A percentile compares a stretch with the other conserved stretches of the same genome.
phyloP scores from a whole-genome alignment of 495 filamentous ascomycete species.

The Mytilinidion resinicola region DNA sequence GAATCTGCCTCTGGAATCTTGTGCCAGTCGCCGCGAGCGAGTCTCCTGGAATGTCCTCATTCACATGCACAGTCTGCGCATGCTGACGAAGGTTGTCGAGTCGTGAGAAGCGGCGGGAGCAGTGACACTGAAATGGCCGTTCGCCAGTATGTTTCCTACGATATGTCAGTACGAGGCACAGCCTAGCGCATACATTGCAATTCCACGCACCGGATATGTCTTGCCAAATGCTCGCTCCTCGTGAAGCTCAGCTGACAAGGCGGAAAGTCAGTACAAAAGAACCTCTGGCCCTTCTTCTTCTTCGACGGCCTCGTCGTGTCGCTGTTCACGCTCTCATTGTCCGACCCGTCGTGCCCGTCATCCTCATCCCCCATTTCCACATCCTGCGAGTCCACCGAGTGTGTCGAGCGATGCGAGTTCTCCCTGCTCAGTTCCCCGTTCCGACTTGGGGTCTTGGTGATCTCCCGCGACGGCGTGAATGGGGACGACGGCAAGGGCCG shows the following conservation, averaged over 20 bases:
- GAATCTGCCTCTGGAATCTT: conserved; percentile 86
- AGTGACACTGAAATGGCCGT: conserved; percentile 95
- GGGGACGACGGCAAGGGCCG: conserved; percentile 55
- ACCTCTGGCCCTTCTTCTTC: conserved; percentile 95
- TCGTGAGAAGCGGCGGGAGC: conserved; percentile 88
- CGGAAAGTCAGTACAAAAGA: conserved; percentile 96
- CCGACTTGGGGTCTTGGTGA: conserved; percentile 32
- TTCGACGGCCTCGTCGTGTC: conserved; percentile 62
- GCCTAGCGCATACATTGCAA: background rate
- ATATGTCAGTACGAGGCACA: background rate
- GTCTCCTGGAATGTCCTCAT: conserved; percentile 91
- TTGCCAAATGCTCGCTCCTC: conserved; percentile 87
- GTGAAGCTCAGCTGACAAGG: conserved; percentile 94
- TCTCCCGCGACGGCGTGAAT: conserved; percentile 48
- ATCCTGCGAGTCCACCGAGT: conserved; percentile 66
- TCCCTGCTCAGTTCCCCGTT: conserved; percentile 44
- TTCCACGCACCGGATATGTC: conserved; percentile 80
- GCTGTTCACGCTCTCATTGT: conserved; percentile 67
- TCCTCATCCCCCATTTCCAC: conserved; percentile 72
- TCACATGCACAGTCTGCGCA: conserved; percentile 95
- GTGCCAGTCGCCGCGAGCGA: conserved; percentile 92
- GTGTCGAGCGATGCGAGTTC: conserved; percentile 56
- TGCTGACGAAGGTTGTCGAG: conserved; percentile 95
- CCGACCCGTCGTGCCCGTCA: conserved; percentile 66
- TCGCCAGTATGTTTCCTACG: conserved; percentile 93